Conservation (phyloP, 176 grass and related monocot species). For the Aegilops longissima region DNA sequence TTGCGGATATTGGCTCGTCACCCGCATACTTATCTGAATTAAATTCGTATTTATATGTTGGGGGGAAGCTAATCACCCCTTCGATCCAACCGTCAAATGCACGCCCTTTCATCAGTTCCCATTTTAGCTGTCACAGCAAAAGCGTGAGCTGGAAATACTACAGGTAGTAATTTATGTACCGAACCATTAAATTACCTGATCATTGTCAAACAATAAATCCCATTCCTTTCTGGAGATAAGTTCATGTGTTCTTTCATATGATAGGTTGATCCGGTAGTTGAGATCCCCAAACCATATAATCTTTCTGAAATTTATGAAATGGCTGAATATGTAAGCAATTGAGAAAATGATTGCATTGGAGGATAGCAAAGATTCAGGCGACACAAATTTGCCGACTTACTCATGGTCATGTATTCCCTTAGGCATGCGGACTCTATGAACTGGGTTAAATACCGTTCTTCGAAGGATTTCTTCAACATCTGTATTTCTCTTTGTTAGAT, state of each 20-base stretch:
- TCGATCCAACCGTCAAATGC: slow-evolving; percentile 86
- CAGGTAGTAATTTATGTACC: slow-evolving; percentile 11
- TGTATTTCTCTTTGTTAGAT: slow-evolving; percentile 69
- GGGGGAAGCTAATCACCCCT: slow-evolving; percentile 71
- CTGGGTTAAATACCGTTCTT: slow-evolving; percentile 73
- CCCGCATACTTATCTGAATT: slow-evolving; percentile 65
- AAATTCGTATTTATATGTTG: slow-evolving; percentile 92
- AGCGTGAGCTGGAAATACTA: slow-evolving; percentile 30
- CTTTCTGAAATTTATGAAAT: slow-evolving; percentile 61
- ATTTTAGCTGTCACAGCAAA: slow-evolving; percentile 57
- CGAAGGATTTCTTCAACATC: slow-evolving; percentile 78
- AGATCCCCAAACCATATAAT: slow-evolving; percentile 96
- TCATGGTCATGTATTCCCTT: slow-evolving; percentile 66
- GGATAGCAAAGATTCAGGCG: neutral
- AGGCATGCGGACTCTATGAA: slow-evolving; percentile 37
- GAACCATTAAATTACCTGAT: slow-evolving; percentile 60
- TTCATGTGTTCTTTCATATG: slow-evolving; percentile 75
- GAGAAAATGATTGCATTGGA: slow-evolving; percentile 7
- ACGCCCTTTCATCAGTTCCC: slow-evolving; percentile 64
- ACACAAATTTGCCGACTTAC: slow-evolving; percentile 41
- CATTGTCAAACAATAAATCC: slow-evolving; percentile 55
- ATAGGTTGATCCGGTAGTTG: slow-evolving; percentile 85
- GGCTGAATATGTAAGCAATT: slow-evolving; percentile 11
- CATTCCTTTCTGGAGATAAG: slow-evolving; percentile 73
- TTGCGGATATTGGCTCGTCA: slow-evolving; percentile 53